phyloP scores from a whole-genome alignment of 2,329 filamentous ascomycete genomes.

The Diaporthe longicolla region DNA sequence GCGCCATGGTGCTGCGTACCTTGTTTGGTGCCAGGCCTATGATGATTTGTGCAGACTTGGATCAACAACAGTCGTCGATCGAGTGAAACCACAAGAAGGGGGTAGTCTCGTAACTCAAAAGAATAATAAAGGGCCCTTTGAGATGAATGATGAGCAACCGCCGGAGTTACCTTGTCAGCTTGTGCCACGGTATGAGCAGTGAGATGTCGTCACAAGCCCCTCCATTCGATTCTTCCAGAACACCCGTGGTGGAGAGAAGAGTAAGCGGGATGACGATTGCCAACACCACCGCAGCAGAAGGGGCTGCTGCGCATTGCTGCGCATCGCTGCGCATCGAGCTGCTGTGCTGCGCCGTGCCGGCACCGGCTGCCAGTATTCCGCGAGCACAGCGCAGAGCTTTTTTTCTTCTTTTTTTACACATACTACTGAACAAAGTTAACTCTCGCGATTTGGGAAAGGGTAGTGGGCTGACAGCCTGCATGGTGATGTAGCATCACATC shows the following conservation, averaged over 20 bases:
- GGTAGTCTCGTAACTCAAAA: not conserved
- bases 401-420: no score
- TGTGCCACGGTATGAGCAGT: conserved; percentile 36
- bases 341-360: conserved; percentile 11
- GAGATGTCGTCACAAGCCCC: conserved; percentile 39
- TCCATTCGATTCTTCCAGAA: conserved; percentile 38
- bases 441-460: not conserved
- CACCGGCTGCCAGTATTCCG: not conserved
- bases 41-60: conserved; percentile 20
- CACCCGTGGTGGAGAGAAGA: conserved; percentile 19
- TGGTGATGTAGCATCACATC: conserved; percentile 27
- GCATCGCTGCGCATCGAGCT: not conserved
- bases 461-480: conserved; percentile 15
- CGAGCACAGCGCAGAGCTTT: conserved; percentile 21
- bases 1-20: conserved; percentile 11
- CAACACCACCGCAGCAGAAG: conserved; percentile 15
- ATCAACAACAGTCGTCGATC: not conserved
- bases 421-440: not conserved
- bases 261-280: conserved; percentile 37
- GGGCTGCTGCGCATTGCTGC: not conserved
- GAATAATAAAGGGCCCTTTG: not conserved
- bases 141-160: conserved; percentile 33
- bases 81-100: not conserved
- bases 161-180: conserved; percentile 17
- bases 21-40: not conserved